Base-by-base conservation (phyloP, 73 alveolate species). In the Blepharisma japonicum region DNA sequence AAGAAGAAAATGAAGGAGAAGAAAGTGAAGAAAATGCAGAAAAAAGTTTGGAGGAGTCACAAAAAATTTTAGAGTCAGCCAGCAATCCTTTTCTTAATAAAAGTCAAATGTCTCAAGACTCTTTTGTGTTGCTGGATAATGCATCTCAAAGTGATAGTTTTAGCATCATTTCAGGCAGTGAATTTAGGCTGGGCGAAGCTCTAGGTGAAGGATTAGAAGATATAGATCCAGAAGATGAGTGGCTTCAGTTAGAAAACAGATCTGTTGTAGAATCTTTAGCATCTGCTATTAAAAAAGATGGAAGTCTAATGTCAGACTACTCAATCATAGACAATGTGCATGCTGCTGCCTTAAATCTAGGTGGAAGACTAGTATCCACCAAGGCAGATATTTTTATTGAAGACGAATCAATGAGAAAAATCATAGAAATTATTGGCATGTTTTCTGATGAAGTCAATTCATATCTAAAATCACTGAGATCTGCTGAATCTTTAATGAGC, bases 301-400 rank as follows among this genome's bases (percentile, higher is more conserved):
- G 66, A 39, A 70, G 38, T 4, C 2, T 47, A 70, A 45, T 18
- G 14, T 45, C 80, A 9, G 80, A 70, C 45, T 70, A 18, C 4
- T 45, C 68, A 9, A 9, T 70, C 4, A 7, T 47, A 45, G 66
- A 70, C 45, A 9, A 18, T 2, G 23, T 8, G 11, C 66, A 45
- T 18, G 50, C 32, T 11, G 80, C 76, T 14, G 21, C 27, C 32
- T 45, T 14, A 39, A 45, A 70, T n/a, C 20, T 9, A 7, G 80
- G 66, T 14, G 71, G 80, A 2, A 47, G 46, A n/a, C 9, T 90
- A 23, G 85, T 92, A 39, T 49, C 56, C 71, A 79, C 89, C 6
- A 79, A 82, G 20, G 86, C 90, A 67, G 98, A 93, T 76, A 93
- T 90, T 47, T 93, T 81, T 55, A 90, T 89, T 32, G 89, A 93